These are phyloP conservation scores for Claviceps maximensis DNA, from an alignment of 2,329 filamentous ascomycete genomes.

Conservation along the genomic window DNA sequence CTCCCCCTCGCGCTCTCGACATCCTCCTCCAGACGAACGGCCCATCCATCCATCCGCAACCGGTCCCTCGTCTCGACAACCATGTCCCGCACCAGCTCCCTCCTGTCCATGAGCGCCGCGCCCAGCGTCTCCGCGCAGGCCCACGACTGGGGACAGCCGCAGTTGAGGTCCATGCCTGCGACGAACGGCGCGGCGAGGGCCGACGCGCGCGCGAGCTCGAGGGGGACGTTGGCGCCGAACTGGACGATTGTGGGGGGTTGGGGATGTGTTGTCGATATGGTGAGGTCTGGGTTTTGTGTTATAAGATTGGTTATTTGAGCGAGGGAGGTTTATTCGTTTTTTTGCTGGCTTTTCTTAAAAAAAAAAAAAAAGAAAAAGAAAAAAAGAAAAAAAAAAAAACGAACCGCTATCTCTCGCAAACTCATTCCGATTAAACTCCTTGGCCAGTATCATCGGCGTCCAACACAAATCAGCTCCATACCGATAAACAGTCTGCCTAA, in stretches of 20 bases:
- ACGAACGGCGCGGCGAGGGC: conserved; percentile 48
- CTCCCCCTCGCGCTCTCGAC: conserved; percentile 31
- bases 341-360: neutral
- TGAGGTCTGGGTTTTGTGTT: conserved; percentile 37
- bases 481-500: conserved; percentile 51
- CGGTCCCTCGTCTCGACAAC: conserved; percentile 41
- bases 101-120: conserved; percentile 53
- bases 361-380: neutral
- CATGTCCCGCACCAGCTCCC: conserved; percentile 54
- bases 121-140: conserved; percentile 55
- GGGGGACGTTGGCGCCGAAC: conserved; percentile 49
- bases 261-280: conserved; percentile 36
- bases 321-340: neutral
- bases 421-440: conserved; percentile 51
- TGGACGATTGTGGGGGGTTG: conserved; percentile 53
- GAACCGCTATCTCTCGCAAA: conserved; percentile 47
- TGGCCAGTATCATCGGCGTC: conserved; percentile 60
- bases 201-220: conserved; percentile 50
- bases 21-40: conserved; percentile 30
- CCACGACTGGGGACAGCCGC: conserved; percentile 62
- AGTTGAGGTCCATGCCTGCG: conserved; percentile 57
- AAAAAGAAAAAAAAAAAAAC: conserved; percentile 1
- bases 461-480: conserved; percentile 55
- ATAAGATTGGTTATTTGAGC: too few relatives aligned
- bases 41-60: conserved; percentile 40